phyloP scores from a whole-genome alignment of 2,329 filamentous ascomycete species.

The Alternaria brassicae region DNA sequence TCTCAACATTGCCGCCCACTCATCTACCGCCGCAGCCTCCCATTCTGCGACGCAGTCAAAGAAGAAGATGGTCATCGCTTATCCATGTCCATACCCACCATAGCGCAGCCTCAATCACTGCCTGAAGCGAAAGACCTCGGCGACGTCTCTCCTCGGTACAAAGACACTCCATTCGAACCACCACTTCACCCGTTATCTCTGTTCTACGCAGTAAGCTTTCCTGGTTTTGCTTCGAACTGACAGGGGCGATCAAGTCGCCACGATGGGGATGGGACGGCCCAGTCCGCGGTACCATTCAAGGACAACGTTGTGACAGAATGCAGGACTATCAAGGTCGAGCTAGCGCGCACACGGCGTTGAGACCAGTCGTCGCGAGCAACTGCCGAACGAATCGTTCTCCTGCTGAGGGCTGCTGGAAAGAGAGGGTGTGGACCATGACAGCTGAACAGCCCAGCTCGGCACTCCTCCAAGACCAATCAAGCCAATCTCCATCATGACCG shows the following conservation, averaged over 20 bases:
- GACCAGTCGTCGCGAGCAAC: background rate
- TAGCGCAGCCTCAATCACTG: slow-evolving; percentile 1
- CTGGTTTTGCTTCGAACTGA: background rate
- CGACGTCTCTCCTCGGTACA: background rate
- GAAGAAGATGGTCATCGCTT: slow-evolving; percentile 1
- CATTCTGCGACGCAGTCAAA: background rate
- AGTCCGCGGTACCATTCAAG: background rate
- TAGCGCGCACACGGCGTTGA: background rate
- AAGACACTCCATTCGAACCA: background rate
- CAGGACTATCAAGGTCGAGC: background rate
- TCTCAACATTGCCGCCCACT: background rate
- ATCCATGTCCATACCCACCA: background rate
- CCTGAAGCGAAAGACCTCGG: background rate
- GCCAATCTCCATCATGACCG: background rate
- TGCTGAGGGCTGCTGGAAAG: background rate
- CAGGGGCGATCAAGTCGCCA: background rate
- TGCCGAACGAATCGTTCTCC: background rate
- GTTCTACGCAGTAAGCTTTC: background rate
- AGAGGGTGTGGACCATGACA: background rate
- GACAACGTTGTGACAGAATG: background rate
- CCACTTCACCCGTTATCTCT: background rate
- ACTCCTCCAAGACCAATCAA: background rate
- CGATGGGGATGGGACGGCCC: background rate
- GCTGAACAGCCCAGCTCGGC: background rate
- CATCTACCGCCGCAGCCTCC: background rate